These are phyloP conservation scores for Allomyces arbusculus DNA, from an alignment of 192 early-diverging fungal genomes.

Conservation along the genomic window DNA sequence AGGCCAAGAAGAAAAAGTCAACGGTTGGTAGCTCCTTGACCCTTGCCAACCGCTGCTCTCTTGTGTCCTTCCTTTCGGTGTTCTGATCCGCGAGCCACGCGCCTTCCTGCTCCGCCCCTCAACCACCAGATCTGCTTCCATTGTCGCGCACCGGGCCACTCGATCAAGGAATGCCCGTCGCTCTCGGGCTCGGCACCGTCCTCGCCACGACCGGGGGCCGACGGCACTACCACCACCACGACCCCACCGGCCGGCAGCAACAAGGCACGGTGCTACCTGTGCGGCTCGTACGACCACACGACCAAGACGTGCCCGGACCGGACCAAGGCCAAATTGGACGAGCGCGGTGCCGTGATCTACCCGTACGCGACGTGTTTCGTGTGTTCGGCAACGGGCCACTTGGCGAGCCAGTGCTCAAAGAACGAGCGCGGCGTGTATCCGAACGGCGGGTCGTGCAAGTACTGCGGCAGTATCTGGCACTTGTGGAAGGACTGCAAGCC, in stretches of 20 bases:
- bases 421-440: conserved; percentile 79
- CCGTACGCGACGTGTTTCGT: conserved; percentile 75
- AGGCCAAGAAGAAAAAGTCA: conserved; percentile 15
- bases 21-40: conserved; percentile 4
- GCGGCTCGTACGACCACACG: conserved; percentile 66
- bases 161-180: conserved; percentile 56
- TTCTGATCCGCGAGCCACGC: background rate
- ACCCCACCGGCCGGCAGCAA: background rate
- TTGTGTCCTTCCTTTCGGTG: background rate
- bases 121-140: conserved; percentile 49
- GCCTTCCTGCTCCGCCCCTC: background rate
- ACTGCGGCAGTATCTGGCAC: conserved; percentile 72
- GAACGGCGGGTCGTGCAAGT: conserved; percentile 73
- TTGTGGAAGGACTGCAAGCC: conserved; percentile 61
- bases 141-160: conserved; percentile 67
- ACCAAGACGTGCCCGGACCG: conserved; percentile 52
- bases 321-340: conserved; percentile 8
- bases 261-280: conserved; percentile 49
- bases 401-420: conserved; percentile 60
- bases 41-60: background rate
- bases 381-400: conserved; percentile 64
- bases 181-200: conserved; percentile 2
- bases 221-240: background rate
- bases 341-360: conserved; percentile 9
- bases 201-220: conserved; percentile 1